phyloP scores from a whole-genome alignment of 331 rosid species.

The Quercus lobata region DNA sequence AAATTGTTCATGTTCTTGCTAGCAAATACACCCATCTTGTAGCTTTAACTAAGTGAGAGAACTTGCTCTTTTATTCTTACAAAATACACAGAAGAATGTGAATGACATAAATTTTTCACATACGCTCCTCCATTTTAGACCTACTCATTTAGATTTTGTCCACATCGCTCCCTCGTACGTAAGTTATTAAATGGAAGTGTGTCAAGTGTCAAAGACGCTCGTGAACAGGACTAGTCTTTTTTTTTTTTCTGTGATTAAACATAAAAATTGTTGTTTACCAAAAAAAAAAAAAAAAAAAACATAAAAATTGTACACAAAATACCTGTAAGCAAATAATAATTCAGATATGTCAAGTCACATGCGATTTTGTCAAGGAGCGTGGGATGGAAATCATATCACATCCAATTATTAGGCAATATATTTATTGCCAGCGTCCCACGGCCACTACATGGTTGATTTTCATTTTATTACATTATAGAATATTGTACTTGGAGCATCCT shows the following conservation, averaged over 20 bases:
- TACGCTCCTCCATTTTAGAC: conserved; percentile 19
- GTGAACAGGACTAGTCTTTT: conserved; percentile 23
- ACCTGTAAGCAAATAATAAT: conserved; percentile 23
- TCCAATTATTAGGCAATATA: conserved; percentile 26
- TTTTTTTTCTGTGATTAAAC: conserved; percentile 16
- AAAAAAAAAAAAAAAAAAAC: too few relatives aligned
- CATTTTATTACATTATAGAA: conserved; percentile 10
- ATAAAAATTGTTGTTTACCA: neutral
- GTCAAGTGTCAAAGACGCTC: conserved; percentile 14
- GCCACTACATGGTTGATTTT: conserved; percentile 20
- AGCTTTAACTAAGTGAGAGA: neutral
- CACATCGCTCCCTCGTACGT: conserved; percentile 17
- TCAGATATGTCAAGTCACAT: conserved; percentile 36
- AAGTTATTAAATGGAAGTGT: conserved; percentile 24
- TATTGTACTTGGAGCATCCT: conserved; percentile 28
- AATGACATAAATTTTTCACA: conserved; percentile 10
- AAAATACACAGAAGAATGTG: conserved; percentile 8
- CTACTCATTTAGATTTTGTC: neutral
- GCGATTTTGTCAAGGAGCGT: conserved; percentile 27
- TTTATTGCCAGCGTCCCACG: conserved; percentile 20
- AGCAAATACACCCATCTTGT: conserved; percentile 53
- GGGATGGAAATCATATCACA: conserved; percentile 30
- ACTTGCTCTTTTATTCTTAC: conserved; percentile 16
- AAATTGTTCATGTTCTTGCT: conserved; percentile 43
- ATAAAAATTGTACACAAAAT: conserved; percentile 24